Evolutionary conservation across 139 green algal species (phyloP).

Genomic region (Chlamydomonas urium): DNA sequence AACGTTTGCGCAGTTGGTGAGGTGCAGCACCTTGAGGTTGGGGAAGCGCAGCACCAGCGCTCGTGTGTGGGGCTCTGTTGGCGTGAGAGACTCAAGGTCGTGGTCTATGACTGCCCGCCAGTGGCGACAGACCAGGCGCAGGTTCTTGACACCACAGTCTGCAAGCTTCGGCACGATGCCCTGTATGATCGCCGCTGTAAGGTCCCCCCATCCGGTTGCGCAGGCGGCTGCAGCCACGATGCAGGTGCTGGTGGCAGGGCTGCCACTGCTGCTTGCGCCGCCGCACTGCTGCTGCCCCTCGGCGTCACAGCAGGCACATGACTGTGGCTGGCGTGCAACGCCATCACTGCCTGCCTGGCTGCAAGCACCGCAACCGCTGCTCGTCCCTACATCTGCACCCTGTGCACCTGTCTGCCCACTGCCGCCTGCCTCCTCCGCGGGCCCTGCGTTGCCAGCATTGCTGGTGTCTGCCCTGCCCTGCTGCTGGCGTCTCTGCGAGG

Average conservation of each 20-base stretch:
- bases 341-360: not conserved
- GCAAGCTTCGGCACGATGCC: conserved; percentile 20
- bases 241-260: too few relatives aligned
- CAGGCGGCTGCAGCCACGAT: not conserved
- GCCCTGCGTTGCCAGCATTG: not conserved
- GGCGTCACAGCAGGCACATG: not conserved
- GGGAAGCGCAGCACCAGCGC: conserved; percentile 27
- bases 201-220: conserved; percentile 15
- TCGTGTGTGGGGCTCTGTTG: conserved; percentile 15
- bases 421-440: too few relatives aligned
- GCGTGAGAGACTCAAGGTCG: conserved; percentile 24
- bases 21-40: conserved; percentile 25
- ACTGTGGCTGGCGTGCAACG: not conserved
- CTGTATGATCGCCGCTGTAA: conserved; percentile 25
- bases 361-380: not conserved
- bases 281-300: not conserved
- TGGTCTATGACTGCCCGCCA: conserved; percentile 32
- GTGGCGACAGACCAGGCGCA: conserved; percentile 35
- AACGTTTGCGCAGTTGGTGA: conserved; percentile 31
- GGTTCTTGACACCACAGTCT: conserved; percentile 4
- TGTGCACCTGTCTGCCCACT: too few relatives aligned
- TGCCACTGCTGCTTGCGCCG: not conserved
- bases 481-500: not conserved
- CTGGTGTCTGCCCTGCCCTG: not conserved
- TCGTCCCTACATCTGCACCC: not conserved